phyloP scores from a whole-genome alignment of 768 basidiomycete species.

The Suillus americanus region DNA sequence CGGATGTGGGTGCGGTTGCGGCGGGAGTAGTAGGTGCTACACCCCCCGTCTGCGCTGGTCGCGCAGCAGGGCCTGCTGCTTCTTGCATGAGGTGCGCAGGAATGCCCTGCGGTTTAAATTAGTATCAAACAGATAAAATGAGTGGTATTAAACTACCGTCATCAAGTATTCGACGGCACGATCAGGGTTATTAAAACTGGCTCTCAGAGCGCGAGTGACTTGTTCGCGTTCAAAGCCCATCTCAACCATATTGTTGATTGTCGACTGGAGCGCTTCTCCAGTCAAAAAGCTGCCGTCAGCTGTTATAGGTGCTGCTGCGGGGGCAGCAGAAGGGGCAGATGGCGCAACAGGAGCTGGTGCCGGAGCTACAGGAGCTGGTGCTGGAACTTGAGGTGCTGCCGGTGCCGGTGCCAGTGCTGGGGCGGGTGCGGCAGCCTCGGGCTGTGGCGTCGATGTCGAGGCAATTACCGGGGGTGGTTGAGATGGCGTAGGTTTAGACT shows the following conservation, averaged over 20 bases:
- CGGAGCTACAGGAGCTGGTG: slow-evolving; percentile 34
- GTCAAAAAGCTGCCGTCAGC: slow-evolving; percentile 68
- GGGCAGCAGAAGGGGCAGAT: slow-evolving; percentile 28
- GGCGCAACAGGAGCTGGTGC: slow-evolving; percentile 31
- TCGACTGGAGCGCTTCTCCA: slow-evolving; percentile 71
- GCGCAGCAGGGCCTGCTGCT: slow-evolving; percentile 14
- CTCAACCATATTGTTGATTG: slow-evolving; percentile 82
- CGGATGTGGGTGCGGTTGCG: slow-evolving; percentile 29
- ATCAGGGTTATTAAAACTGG: slow-evolving; percentile 97
- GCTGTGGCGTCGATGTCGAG: slow-evolving; percentile 31
- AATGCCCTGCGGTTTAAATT: slow-evolving; percentile 60
- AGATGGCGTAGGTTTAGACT: slow-evolving; percentile 58
- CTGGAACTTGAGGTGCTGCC: slow-evolving; percentile 28
- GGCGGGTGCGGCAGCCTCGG: slow-evolving; percentile 29
- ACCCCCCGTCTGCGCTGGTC: slow-evolving; percentile 25
- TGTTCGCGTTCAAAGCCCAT: slow-evolving; percentile 94
- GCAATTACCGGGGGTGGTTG: slow-evolving; percentile 32
- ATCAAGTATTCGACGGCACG: slow-evolving; percentile 98
- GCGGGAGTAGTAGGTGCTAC: slow-evolving; percentile 34
- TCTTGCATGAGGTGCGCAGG: slow-evolving; percentile 66
- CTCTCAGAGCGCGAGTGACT: slow-evolving; percentile 81
- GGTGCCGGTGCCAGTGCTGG: slow-evolving; percentile 8
- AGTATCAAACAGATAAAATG: slow-evolving; percentile 8
- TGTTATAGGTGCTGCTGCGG: slow-evolving; percentile 34
- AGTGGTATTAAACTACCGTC: slow-evolving; percentile 56